These are phyloP conservation scores for Pinus tabuliformis DNA, from an alignment of 75 land plant species.

Conservation along the genomic window DNA sequence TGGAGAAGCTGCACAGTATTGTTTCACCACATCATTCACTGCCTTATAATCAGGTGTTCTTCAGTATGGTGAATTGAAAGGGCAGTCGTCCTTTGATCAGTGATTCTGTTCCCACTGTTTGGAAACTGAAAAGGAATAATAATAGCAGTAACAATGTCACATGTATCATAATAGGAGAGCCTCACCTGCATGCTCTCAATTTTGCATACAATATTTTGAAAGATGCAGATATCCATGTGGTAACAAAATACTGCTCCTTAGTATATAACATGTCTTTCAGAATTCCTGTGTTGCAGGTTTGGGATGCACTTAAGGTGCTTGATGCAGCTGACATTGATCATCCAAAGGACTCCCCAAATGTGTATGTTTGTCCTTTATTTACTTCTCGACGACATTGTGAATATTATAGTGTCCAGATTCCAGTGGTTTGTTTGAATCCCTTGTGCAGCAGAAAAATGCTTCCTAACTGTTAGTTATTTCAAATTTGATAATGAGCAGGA, in stretches of 20 bases:
- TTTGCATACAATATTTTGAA: not conserved
- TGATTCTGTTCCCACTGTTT: not conserved
- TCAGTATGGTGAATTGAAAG: not conserved
- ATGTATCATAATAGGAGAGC: no score
- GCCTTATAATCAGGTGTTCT: slow-evolving; percentile 26
- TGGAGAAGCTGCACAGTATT: slow-evolving; percentile 20
- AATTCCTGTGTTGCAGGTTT: slow-evolving; percentile 39
- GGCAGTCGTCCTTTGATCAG: not conserved
- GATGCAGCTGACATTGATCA: slow-evolving; percentile 65
- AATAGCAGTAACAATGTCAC: no score
- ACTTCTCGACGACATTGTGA: not conserved
- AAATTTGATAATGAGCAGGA: slow-evolving; percentile 25
- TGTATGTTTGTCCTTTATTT: slow-evolving; percentile 30
- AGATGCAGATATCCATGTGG: not conserved
- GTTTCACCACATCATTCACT: slow-evolving; percentile 24
- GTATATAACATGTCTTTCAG: not conserved
- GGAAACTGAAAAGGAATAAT: no score
- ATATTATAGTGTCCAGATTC: not conserved
- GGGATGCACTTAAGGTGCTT: slow-evolving; percentile 67
- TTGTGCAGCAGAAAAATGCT: not conserved
- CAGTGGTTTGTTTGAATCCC: not conserved
- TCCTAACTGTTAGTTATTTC: not conserved
- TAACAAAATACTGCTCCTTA: not conserved
- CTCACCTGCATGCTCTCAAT: not conserved
- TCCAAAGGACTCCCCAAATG: slow-evolving; percentile 49